Percentiles rank a stretch among this genome's conserved stretches.
Conservation (phyloP, 495 filamentous ascomycete species). For the Paragyromitra xinjiangensis region DNA sequence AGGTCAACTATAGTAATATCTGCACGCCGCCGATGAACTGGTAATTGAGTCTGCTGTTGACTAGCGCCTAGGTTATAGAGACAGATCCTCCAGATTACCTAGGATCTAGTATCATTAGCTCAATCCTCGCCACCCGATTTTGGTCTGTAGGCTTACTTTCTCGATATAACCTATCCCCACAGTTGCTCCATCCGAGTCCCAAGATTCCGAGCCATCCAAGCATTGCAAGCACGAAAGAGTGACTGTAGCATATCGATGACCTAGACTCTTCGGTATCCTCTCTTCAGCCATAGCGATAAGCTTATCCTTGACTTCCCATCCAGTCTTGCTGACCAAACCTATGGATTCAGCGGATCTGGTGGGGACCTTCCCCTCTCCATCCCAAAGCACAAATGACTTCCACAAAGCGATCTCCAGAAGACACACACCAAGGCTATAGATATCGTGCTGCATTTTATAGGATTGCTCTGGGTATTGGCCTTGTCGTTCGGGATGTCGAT, state of each 20-base stretch:
- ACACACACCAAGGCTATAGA: slow-evolving; percentile 71
- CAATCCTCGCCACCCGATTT: neutral
- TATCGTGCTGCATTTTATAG: slow-evolving; percentile 70
- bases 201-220: slow-evolving; percentile 63
- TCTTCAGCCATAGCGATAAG: slow-evolving; percentile 60
- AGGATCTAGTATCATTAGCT: slow-evolving; percentile 22
- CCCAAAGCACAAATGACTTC: slow-evolving; percentile 61
- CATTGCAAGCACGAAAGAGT: slow-evolving; percentile 67
- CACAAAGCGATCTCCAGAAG: slow-evolving; percentile 71
- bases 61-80: neutral
- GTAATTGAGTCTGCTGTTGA: neutral
- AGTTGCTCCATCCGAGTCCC: slow-evolving; percentile 63
- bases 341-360: slow-evolving; percentile 28
- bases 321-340: slow-evolving; percentile 18
- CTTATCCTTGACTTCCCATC: slow-evolving; percentile 49
- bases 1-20: neutral
- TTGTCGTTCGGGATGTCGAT: slow-evolving; percentile 66
- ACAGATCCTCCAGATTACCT: slow-evolving; percentile 21
- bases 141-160: slow-evolving; percentile 57
- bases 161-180: slow-evolving; percentile 65
- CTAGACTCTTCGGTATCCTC: slow-evolving; percentile 62
- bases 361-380: neutral
- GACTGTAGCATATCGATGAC: slow-evolving; percentile 62
- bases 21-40: neutral
- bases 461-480: slow-evolving; percentile 59